Evolutionary conservation across 148 eudicot genomes (phyloP), one percentile per base, ranked within the genome.

Genomic region (Nepenthes gracilis): DNA sequence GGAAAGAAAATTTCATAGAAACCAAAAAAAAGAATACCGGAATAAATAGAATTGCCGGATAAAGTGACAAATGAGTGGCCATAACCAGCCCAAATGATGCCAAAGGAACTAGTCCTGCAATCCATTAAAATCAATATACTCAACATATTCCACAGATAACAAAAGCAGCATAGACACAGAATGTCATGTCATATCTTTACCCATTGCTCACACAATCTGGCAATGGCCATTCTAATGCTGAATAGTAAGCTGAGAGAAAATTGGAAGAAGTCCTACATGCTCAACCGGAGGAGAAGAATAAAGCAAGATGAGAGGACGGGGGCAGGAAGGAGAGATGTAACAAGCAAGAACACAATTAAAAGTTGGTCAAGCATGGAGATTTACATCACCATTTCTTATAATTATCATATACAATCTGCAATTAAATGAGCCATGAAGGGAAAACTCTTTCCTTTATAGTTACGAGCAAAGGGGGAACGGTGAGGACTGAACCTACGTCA

Each of bases 1-100:
- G 9, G n/a, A 60, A 33, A 32, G 61, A 2, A 60, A 47, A 37
- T 23, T 47, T 54, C 35, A 70, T 37, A 54, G 71, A 66, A 53
- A 33, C 36, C 63, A 59, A 64, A 74, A 67, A 58, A 74, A 67
- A 58, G 15, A 14, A 47, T 92, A 93, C 98, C 73, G 98, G 98
- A 63, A 93, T 74, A 35, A 82, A 59, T 43, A 93, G 77, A 69
- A 85, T 78, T 47, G 74, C 74, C 47, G 96, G 98, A 78, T 93
- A 93, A 61, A 93, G 86, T 62, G 95, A 84, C 72, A 93, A 54
- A 82, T 93, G 98, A 65, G 98, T 83, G 32, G 96, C 85, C 48
- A 93, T 56, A 58, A 81, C 87, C 95, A 96, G 88, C 58, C 88
- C 98, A 76, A 93, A 74, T 61, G 98, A 95, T 64, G 98, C 91